These are phyloP conservation scores for Phytophthora constricta DNA, from an alignment of 352 stramenopile species.

Conservation along the genomic window DNA sequence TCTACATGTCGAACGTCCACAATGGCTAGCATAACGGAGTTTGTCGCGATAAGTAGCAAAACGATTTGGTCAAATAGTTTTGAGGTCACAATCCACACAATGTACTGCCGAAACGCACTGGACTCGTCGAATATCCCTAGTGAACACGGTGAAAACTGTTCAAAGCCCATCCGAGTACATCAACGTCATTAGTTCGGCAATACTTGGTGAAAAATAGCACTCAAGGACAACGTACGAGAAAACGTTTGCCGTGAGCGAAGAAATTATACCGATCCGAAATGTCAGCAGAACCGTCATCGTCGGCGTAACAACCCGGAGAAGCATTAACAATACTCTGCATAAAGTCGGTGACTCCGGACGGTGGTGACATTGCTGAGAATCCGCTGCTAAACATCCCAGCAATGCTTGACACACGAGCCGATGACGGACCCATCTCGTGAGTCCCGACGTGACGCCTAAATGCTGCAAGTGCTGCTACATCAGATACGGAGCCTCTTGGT, in stretches of 20 bases:
- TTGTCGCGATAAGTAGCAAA: conserved; percentile 77
- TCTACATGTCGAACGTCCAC: conserved; percentile 64
- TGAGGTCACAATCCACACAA: conserved; percentile 65
- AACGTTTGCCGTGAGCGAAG: conserved; percentile 58
- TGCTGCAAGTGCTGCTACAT: conserved; percentile 9
- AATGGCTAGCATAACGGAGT: conserved; percentile 81
- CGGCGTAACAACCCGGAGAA: conserved; percentile 41
- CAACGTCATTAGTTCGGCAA: too few relatives aligned
- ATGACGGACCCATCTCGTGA: conserved; percentile 6
- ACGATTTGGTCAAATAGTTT: conserved; percentile 75
- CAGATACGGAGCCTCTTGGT: not conserved
- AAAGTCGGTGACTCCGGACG: conserved; percentile 28
- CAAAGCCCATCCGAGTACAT: too few relatives aligned
- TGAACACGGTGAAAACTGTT: conserved; percentile 55
- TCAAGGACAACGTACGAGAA: conserved; percentile 35
- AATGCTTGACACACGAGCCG: conserved; percentile 12
- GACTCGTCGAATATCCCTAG: conserved; percentile 60
- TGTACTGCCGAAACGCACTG: conserved; percentile 41
- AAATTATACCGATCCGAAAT: conserved; percentile 65
- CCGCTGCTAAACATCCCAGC: conserved; percentile 7
- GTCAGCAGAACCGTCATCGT: conserved; percentile 48
- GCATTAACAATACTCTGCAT: conserved; percentile 57
- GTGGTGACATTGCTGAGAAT: conserved; percentile 1
- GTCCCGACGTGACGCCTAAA: not conserved
- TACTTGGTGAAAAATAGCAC: too few relatives aligned